Evolutionary conservation across 2,329 filamentous ascomycete species (phyloP).

Genomic region (Emmonsiellopsis sp.): DNA sequence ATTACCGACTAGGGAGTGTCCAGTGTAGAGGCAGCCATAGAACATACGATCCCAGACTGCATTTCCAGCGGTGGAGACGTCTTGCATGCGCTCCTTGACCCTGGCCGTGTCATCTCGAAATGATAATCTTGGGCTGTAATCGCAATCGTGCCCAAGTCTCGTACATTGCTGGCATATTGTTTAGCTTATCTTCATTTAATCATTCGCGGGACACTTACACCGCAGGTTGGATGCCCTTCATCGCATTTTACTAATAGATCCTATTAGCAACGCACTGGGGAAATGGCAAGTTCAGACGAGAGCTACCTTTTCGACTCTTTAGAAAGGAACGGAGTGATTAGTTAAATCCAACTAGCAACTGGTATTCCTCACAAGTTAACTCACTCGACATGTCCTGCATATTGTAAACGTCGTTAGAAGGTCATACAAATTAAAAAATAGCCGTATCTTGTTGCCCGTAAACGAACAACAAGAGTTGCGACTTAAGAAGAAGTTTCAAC

Average conservation of each 20-base stretch:
- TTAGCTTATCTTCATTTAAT: background rate
- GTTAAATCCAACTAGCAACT: background rate
- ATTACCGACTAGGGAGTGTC: background rate
- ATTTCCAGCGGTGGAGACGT: conserved; percentile 44
- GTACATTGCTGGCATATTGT: conserved; percentile 41
- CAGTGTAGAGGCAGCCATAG: background rate
- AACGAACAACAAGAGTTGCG: background rate
- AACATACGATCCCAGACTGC: conserved; percentile 49
- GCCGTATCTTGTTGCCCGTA: background rate
- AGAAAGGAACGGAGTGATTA: background rate
- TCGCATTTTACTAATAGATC: conserved; percentile 45
- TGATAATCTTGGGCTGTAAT: conserved; percentile 49
- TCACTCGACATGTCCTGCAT: conserved; percentile 36
- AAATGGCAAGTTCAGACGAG: background rate
- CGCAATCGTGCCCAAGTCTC: conserved; percentile 47
- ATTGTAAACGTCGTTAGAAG: conserved; percentile 11
- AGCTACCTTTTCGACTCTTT: conserved; percentile 34
- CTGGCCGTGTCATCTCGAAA: conserved; percentile 46
- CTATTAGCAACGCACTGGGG: background rate
- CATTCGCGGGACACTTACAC: conserved; percentile 30
- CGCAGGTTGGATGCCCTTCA: conserved; percentile 46
- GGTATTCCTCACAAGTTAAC: conserved; percentile 10
- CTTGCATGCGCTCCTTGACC: conserved; percentile 43
- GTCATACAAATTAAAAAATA: background rate
- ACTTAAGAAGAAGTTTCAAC: conserved; percentile 13